A percentile compares a stretch with the other conserved stretches of the same genome.
These are phyloP conservation scores for Neonectria neomacrospora DNA, from an alignment of 2,329 filamentous ascomycete genomes.

Conservation along the genomic window DNA sequence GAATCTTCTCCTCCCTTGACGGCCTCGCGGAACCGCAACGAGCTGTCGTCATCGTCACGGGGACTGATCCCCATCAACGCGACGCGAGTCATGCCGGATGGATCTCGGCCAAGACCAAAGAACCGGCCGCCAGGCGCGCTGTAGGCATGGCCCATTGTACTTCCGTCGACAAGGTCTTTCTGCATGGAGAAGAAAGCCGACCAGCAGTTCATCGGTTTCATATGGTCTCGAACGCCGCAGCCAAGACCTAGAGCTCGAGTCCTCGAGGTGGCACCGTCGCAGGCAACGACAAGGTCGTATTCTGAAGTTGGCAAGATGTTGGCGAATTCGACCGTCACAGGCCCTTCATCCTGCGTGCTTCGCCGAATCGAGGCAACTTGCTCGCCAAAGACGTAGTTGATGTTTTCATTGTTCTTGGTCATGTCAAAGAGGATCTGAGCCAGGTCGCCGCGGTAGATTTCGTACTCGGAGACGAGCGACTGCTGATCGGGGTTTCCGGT, in stretches of 20 bases:
- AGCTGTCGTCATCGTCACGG: conserved; percentile 41
- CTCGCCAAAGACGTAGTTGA: conserved; percentile 49
- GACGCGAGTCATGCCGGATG: conserved; percentile 47
- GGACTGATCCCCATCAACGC: conserved; percentile 51
- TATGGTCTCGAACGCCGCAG: conserved; percentile 52
- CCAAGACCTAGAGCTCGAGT: conserved; percentile 58
- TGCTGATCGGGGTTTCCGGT: conserved; percentile 54
- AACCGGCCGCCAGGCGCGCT: conserved; percentile 53
- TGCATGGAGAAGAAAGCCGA: conserved; percentile 55
- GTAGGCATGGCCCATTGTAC: conserved; percentile 50
- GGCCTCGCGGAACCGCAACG: conserved; percentile 53
- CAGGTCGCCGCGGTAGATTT: conserved; percentile 64
- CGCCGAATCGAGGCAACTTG: conserved; percentile 51
- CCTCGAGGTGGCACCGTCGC: conserved; percentile 59
- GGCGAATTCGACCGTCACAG: conserved; percentile 54
- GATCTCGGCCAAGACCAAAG: conserved; percentile 49
- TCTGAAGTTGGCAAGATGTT: conserved; percentile 49
- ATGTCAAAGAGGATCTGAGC: conserved; percentile 55
- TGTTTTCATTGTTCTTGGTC: conserved; percentile 42
- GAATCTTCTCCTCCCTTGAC: conserved; percentile 38
- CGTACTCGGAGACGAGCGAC: conserved; percentile 60
- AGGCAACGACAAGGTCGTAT: conserved; percentile 62
- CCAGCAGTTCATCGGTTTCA: conserved; percentile 52
- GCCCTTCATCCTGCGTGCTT: conserved; percentile 34
- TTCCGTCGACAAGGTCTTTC: conserved; percentile 52